Evolutionary conservation across 768 basidiomycete genomes (phyloP), one percentile per base, ranked within the genome.

Genomic region (Crucibulum laeve): DNA sequence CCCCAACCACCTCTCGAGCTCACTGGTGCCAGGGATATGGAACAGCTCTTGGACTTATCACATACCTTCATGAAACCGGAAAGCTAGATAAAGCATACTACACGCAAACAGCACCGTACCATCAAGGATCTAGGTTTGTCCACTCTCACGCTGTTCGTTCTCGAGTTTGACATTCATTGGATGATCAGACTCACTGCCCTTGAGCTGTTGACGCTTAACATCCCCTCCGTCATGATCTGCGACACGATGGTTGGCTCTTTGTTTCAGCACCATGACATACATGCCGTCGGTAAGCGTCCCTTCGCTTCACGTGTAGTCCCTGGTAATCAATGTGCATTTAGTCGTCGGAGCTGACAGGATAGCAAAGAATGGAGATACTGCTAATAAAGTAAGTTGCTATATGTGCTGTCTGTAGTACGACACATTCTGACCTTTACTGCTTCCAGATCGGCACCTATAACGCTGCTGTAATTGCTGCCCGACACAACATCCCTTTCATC

Each of bases 201-300:
- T 42, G 95, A 97, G 56, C 77, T 98, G 19, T 81, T 89, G 51
- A 85, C 84, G 3, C 77, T 97, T 35, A 69, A 80, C 25, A 86
- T 94, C 11, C 87, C 91, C 0, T 87, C 88, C 3, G 82, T 85
- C 4, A 95, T 98, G 91, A 84, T 98, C 38, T 95, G 93, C 57
- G 95, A 98, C 58, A 95, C 91, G 25, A 96, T 96, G 88, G 90
- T 98, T 14, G 95, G 95, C 6, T 94, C 91, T 1, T 67, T 97
- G 40, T 90, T 98, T 70, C 91, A 94, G 57, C 81, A 92, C 58
- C 75, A 88, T 57, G 63, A 74, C 17, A 89, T 94, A 41, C 87
- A 92, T 54, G 89, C 83, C 21, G 81, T 93, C 43, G 80, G 87
- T 88, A 48, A 52, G 81, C 40, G 37, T 43, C 21, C 26, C 38